Evolutionary conservation across 257 asterid genomes (phyloP), one percentile per base, ranked within the genome.

Genomic region (Haberlea rhodopensis): DNA sequence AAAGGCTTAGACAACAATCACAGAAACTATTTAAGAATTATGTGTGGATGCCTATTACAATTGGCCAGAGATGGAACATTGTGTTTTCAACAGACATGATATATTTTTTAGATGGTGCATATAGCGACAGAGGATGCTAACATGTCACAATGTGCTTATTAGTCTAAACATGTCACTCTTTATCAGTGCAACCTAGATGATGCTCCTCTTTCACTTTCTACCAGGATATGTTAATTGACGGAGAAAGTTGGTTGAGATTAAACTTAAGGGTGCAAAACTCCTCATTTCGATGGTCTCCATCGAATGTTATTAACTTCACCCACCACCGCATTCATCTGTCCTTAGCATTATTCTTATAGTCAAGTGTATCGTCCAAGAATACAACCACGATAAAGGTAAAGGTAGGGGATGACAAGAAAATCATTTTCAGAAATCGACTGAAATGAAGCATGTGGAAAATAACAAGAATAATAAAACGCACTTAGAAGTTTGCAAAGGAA

Each of bases 261-360:
- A 92, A 89, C 8, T 97, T 97, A 52, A 89, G 96, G 24, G 95
- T 87, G 87, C 89, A 92, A 65, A 89, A 92, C 84, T 92, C 99
- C 73, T 92, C 97, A 43, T 89, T 92, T 29, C 99, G 63, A 60
- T 84, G 84, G 82, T 92, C 99, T 25, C 95, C 99, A 76, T 84
- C 85, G 73, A 87, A 89, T 1, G 95, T 74, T 61, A 95, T 73
- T 80, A 92, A 92, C 77, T 87, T 89, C 31, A 73, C 97, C 99
- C 96, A 89, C 99, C 99, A 89, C 1, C 96, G 99, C 96, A 89
- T 87, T 61, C 99, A 97, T 10, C 97, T 76, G 76, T 92, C 99
- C 76, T 64, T 75, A n/a, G 90, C 99, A 53, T 90, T 9, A 97
- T n/a, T n/a, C n/a, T n/a, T n/a, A n/a, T n/a, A n/a, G n/a, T n/a